These are phyloP conservation scores for Thinopyrum elongatum DNA, from an alignment of 176 grass and related monocot species.

Conservation along the genomic window DNA sequence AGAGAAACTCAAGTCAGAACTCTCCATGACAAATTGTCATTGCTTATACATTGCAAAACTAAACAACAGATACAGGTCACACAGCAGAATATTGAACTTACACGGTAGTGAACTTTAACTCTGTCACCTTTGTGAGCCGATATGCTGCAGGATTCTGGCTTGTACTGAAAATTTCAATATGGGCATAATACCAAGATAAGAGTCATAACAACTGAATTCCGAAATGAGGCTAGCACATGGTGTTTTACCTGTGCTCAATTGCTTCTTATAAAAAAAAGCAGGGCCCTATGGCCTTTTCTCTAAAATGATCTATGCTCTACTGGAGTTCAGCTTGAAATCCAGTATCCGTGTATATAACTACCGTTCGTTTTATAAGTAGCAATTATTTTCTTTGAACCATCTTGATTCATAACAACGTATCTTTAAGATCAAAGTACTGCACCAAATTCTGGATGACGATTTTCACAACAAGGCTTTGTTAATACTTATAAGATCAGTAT, in stretches of 20 bases:
- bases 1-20: neutral
- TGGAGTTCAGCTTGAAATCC: neutral
- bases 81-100: slow-evolving; percentile 44
- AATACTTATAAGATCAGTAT: neutral
- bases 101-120: slow-evolving; percentile 98
- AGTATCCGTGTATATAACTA: neutral
- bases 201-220: neutral
- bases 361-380: neutral
- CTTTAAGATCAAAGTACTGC: neutral
- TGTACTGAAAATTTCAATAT: slow-evolving; percentile 53
- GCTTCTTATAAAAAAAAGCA: too few relatives aligned
- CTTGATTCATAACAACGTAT: neutral
- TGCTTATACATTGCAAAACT: neutral
- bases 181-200: slow-evolving; percentile 2
- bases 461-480: neutral
- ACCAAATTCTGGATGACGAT: neutral
- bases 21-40: neutral
- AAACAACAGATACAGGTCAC: neutral
- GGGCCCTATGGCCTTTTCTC: too few relatives aligned
- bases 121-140: slow-evolving; percentile 95
- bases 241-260: neutral
- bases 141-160: slow-evolving; percentile 86
- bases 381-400: neutral
- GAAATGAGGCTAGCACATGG: neutral
- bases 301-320: neutral